These are phyloP conservation scores for Exophiala dermatitidis DNA, from an alignment of 2,329 filamentous ascomycete genomes.

Conservation along the genomic window DNA sequence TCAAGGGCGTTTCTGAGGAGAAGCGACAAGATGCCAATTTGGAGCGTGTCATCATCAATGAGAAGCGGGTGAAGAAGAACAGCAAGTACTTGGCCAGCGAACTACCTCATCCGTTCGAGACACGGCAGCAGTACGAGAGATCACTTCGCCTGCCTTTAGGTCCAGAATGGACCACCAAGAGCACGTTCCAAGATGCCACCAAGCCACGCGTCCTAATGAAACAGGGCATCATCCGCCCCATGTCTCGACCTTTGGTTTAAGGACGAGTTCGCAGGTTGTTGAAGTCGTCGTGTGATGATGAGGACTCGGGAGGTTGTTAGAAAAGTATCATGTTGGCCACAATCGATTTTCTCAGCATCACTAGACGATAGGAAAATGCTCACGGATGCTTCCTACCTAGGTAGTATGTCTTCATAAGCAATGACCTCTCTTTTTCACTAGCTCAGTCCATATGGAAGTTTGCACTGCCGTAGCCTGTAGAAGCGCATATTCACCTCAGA, in stretches of 20 bases:
- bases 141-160: constrained; percentile 80
- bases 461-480: too few relatives aligned
- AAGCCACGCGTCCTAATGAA: constrained; percentile 87
- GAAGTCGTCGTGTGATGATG: not conserved
- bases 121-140: constrained; percentile 59
- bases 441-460: too few relatives aligned
- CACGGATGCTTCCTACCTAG: too few relatives aligned
- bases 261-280: not conserved
- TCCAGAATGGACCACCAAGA: constrained; percentile 94
- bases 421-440: too few relatives aligned
- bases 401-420: too few relatives aligned
- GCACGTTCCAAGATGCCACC: constrained; percentile 79
- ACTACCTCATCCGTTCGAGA: constrained; percentile 87
- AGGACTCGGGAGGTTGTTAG: not conserved
- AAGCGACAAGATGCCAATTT: constrained; percentile 77
- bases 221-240: constrained; percentile 79
- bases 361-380: too few relatives aligned
- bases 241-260: constrained; percentile 64
- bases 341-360: too few relatives aligned
- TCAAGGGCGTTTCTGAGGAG: constrained; percentile 65
- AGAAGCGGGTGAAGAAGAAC: constrained; percentile 88
- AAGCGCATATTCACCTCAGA: too few relatives aligned
- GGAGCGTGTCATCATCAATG: constrained; percentile 80
- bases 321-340: not conserved
- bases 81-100: constrained; percentile 76